A percentile compares a stretch with the other conserved stretches of the same genome.
These are phyloP conservation scores for Hyphopichia buzzinii DNA, from an alignment of 1,139 yeast genomes.

Conservation along the genomic window DNA sequence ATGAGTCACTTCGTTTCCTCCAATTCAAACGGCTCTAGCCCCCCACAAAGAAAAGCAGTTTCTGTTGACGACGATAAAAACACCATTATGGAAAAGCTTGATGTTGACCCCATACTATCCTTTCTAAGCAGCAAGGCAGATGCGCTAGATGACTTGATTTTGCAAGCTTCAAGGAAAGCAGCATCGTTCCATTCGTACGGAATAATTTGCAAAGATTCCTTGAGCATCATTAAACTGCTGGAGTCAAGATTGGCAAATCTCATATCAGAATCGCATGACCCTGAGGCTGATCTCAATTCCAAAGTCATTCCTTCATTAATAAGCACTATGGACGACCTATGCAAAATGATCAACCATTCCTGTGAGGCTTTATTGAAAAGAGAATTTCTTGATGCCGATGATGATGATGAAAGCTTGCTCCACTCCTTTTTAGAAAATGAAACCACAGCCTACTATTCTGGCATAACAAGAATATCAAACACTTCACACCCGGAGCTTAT, in stretches of 20 bases:
- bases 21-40: constrained; percentile 11
- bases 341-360: background rate
- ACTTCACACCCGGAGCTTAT: background rate
- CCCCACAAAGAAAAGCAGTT: constrained; percentile 7
- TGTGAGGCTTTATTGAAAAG: background rate
- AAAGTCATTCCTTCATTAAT: background rate
- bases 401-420: background rate
- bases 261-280: constrained; percentile 14
- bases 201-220: constrained; percentile 38
- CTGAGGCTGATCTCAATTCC: background rate
- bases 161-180: constrained; percentile 26
- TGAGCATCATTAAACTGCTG: constrained; percentile 25
- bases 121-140: constrained; percentile 28
- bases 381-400: background rate
- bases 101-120: constrained; percentile 32
- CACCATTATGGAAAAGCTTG: constrained; percentile 31
- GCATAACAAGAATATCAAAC: background rate
- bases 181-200: constrained; percentile 28
- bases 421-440: background rate
- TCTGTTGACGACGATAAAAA: constrained; percentile 34
- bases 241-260: constrained; percentile 24
- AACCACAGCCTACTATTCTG: background rate
- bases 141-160: constrained; percentile 27
- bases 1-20: constrained; percentile 1
- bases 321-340: background rate